Conservation (phyloP, 306 rosid species). For the Echinosophora koreensis region DNA sequence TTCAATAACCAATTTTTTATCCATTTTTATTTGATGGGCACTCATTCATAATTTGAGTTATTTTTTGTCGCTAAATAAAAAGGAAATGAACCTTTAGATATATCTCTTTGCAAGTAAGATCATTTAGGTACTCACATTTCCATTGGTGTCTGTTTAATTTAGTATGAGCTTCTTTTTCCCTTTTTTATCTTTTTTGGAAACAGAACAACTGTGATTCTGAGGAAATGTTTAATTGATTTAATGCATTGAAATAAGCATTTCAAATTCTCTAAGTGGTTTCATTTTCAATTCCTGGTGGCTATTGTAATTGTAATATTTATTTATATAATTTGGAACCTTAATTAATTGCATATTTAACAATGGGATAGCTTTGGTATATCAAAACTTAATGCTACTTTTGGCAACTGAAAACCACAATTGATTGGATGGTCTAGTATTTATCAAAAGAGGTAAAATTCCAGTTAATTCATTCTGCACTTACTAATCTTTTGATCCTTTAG, state of each 20-base stretch:
- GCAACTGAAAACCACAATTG: constrained; percentile 13
- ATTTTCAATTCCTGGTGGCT: constrained; percentile 24
- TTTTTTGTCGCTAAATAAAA: too few relatives aligned
- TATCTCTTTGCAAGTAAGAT: constrained; percentile 24
- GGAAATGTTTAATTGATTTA: constrained; percentile 7
- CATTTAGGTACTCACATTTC: constrained; percentile 8
- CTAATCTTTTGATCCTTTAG: background rate
- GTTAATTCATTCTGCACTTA: background rate
- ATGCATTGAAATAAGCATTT: constrained; percentile 26
- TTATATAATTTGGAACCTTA: constrained; percentile 23
- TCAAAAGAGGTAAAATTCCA: background rate
- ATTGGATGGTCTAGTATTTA: constrained; percentile 8
- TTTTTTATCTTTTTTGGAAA: background rate
- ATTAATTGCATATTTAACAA: constrained; percentile 17
- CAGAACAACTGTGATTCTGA: background rate
- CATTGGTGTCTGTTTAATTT: constrained; percentile 1
- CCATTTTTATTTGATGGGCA: too few relatives aligned
- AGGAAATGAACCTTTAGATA: background rate
- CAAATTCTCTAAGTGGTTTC: constrained; percentile 27
- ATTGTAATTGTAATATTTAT: background rate
- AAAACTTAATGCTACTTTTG: constrained; percentile 9
- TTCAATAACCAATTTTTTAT: background rate
- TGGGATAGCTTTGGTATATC: background rate
- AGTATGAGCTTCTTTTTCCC: constrained; percentile 25
- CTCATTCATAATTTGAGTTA: too few relatives aligned